phyloP scores from a whole-genome alignment of 2,329 filamentous ascomycete genomes.

The Aspergillus uvarum region DNA sequence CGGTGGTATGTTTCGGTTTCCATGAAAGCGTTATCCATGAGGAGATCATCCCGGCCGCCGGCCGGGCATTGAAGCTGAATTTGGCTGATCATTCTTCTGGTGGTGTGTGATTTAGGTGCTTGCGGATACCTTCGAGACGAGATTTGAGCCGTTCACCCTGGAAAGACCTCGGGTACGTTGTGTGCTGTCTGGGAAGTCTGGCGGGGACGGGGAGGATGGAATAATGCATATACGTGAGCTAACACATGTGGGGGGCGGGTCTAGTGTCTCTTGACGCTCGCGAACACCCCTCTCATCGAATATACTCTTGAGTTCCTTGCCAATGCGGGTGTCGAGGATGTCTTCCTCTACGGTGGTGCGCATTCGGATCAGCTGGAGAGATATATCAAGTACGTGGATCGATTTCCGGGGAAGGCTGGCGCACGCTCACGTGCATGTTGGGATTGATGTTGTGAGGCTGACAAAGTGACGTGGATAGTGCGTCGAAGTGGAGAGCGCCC shows the following conservation, averaged over 20 bases:
- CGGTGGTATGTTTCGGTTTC: constrained; percentile 51
- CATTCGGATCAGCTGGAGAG: constrained; percentile 84
- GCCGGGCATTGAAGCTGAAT: not conserved
- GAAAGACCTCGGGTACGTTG: constrained; percentile 77
- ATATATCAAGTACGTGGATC: constrained; percentile 64
- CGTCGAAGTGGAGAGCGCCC: constrained; percentile 70
- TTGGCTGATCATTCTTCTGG: constrained; percentile 15
- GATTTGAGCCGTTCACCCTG: constrained; percentile 85
- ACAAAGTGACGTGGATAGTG: constrained; percentile 34
- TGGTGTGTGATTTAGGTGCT: constrained; percentile 61
- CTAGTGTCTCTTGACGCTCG: constrained; percentile 87
- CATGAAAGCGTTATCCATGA: too few relatives aligned
- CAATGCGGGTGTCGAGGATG: constrained; percentile 90
- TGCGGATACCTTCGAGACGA: constrained; percentile 89
- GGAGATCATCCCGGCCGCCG: not conserved
- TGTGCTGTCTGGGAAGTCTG: not conserved
- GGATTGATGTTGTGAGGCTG: not conserved
- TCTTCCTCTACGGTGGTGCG: constrained; percentile 87
- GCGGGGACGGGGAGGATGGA: not conserved
- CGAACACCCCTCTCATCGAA: constrained; percentile 92
- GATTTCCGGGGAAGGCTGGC: not conserved
- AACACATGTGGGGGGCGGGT: not conserved
- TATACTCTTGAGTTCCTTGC: constrained; percentile 96
- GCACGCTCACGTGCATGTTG: not conserved
- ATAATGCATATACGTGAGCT: constrained; percentile 1